A percentile compares a stretch with the other conserved stretches of the same genome.
Conservation (phyloP, 768 basidiomycete species). For the Dendrothele bispora region DNA sequence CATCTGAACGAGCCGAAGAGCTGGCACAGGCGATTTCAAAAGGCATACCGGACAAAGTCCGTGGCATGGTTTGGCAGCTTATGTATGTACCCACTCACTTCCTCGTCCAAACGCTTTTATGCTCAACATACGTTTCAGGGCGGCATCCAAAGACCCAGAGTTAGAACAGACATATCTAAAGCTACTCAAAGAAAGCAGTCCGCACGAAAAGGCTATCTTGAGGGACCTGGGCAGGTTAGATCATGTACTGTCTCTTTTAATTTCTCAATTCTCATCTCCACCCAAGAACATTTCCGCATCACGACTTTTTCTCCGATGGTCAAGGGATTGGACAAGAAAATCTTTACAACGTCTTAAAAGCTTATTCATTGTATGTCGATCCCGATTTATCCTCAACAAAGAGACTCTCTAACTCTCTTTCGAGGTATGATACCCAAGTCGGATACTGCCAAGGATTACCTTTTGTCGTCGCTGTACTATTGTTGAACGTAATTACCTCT, state of each 20-base stretch:
- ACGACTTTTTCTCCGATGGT: constrained; percentile 92
- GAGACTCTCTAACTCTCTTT: constrained; percentile 9
- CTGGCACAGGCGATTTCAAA: constrained; percentile 88
- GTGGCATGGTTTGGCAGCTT: constrained; percentile 97
- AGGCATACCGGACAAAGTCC: constrained; percentile 84
- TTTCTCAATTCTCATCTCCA: constrained; percentile 5
- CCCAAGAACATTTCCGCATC: constrained; percentile 90
- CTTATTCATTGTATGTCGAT: constrained; percentile 83
- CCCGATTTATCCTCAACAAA: constrained; percentile 4
- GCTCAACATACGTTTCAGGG: constrained; percentile 51
- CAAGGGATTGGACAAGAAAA: constrained; percentile 97
- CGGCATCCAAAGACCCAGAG: constrained; percentile 88
- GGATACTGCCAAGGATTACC: constrained; percentile 98
- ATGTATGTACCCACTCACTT: too few species aligned
- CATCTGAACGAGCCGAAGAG: constrained; percentile 72
- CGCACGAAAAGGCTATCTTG: constrained; percentile 92
- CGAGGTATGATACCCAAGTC: constrained; percentile 89
- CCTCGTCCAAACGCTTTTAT: constrained; percentile 4
- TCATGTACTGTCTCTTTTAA: constrained; percentile 11
- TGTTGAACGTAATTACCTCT: constrained; percentile 72
- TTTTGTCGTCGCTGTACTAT: constrained; percentile 90
- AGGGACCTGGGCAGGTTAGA: constrained; percentile 84
- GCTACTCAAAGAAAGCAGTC: constrained; percentile 78
- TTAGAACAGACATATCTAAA: constrained; percentile 82
- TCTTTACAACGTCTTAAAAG: constrained; percentile 96